phyloP scores from a whole-genome alignment of 23 red algal genomes.

The Rhodosorus marinus region DNA sequence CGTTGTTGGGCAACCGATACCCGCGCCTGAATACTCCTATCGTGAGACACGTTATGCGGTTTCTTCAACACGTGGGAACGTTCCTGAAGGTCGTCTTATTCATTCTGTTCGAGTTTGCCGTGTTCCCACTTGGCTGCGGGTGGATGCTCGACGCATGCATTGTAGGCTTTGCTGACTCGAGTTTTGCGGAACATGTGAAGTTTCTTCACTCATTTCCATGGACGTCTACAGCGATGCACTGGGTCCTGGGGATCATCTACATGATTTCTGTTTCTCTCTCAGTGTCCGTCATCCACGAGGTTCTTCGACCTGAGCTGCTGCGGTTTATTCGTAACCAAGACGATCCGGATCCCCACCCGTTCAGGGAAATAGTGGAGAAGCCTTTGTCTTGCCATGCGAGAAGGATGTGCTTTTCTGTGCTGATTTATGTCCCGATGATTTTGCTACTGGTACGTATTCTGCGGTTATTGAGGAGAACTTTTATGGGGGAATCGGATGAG shows the following conservation, averaged over 20 bases:
- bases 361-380: conserved; percentile 79
- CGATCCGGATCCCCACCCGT: conserved; percentile 77
- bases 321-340: conserved; percentile 92
- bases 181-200: conserved; percentile 9
- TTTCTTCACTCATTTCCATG: conserved; percentile 23
- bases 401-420: conserved; percentile 44
- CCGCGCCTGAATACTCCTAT: conserved; percentile 44
- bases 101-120: conserved; percentile 50
- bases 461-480: too few species aligned
- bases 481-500: too few species aligned
- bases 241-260: conserved; percentile 83
- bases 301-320: conserved; percentile 55
- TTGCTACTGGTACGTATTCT: conserved; percentile 18
- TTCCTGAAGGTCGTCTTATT: conserved; percentile 55
- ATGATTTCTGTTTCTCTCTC: conserved; percentile 83
- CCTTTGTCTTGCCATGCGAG: conserved; percentile 64
- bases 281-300: conserved; percentile 45
- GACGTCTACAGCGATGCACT: conserved; percentile 42
- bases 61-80: conserved; percentile 25
- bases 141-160: conserved; percentile 78
- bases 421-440: conserved; percentile 80
- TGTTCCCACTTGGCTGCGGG: conserved; percentile 76
- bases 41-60: conserved; percentile 17
- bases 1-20: conserved; percentile 26
- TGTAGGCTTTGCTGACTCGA: conserved; percentile 13